Percentiles rank a stretch among this genome's conserved stretches.
These are phyloP conservation scores for Porcisia hertigi DNA, from an alignment of 208 protist genomes.

Conservation along the genomic window DNA sequence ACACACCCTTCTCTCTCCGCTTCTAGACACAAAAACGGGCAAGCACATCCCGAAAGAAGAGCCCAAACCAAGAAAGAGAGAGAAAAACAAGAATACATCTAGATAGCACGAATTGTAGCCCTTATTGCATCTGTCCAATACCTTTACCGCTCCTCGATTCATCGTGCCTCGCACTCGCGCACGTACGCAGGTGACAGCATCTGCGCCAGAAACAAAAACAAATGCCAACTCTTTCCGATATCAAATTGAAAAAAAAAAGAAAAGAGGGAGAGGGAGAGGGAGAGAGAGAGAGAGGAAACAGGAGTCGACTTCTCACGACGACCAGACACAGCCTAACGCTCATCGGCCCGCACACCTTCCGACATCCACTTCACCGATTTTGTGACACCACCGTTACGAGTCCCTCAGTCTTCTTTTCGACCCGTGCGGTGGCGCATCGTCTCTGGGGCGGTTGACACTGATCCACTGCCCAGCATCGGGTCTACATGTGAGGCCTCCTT, in stretches of 20 bases:
- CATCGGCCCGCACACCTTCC: neutral
- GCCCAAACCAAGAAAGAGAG: too few species aligned
- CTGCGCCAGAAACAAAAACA: neutral
- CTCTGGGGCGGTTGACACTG: constrained; percentile 3
- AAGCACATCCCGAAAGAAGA: neutral
- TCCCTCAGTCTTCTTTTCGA: constrained; percentile 26
- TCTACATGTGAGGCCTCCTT: constrained; percentile 6
- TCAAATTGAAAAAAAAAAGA: neutral
- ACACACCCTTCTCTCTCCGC: too few species aligned
- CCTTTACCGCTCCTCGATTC: neutral
- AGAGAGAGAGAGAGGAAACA: neutral
- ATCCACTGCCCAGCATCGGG: neutral
- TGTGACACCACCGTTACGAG: neutral
- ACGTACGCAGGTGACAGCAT: neutral
- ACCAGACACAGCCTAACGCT: neutral
- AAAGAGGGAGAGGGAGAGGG: too few species aligned
- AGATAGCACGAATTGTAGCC: neutral
- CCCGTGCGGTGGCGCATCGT: constrained; percentile 29
- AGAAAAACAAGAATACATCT: neutral
- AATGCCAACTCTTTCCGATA: neutral
- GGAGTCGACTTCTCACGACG: neutral
- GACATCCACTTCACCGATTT: neutral
- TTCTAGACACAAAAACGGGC: neutral
- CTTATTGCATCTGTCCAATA: neutral
- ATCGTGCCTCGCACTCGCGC: neutral